Conservation (phyloP, 495 filamentous ascomycete species). For the Extremus antarcticus region DNA sequence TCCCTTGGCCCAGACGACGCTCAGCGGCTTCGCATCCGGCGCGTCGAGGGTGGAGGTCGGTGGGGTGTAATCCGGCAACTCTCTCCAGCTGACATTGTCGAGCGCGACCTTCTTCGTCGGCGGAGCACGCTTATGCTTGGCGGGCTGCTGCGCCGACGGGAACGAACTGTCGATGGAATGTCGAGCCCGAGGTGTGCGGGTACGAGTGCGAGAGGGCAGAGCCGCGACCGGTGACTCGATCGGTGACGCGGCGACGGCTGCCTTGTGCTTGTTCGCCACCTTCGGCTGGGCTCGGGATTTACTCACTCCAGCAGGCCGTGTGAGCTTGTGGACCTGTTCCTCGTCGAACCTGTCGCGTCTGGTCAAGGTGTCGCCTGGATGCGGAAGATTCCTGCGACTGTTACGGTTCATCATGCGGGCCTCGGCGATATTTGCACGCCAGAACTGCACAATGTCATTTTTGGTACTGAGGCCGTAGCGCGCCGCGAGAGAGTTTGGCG, state of each 20-base stretch:
- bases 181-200: constrained; percentile 1
- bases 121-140: constrained; percentile 17
- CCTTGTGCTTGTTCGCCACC: constrained; percentile 2
- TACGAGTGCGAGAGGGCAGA: constrained; percentile 3
- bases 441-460: no score
- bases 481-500: no score
- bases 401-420: no score
- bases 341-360: no score
- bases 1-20: constrained; percentile 74
- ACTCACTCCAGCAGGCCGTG: neutral
- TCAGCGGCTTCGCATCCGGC: constrained; percentile 44
- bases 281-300: constrained; percentile 5
- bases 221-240: neutral
- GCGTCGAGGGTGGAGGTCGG: constrained; percentile 47
- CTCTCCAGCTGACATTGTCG: constrained; percentile 79
- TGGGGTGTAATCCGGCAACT: constrained; percentile 69
- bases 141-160: neutral
- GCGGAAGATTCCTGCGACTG: no score
- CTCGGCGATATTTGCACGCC: no score
- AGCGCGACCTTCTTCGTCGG: constrained; percentile 31
- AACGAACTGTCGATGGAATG: neutral
- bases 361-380: no score
- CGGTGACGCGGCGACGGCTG: neutral
- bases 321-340: neutral
- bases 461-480: no score